A percentile compares a stretch with the other conserved stretches of the same genome.
phyloP scores from a whole-genome alignment of 805 yeast genomes.

The Metschnikowia cubensis region DNA sequence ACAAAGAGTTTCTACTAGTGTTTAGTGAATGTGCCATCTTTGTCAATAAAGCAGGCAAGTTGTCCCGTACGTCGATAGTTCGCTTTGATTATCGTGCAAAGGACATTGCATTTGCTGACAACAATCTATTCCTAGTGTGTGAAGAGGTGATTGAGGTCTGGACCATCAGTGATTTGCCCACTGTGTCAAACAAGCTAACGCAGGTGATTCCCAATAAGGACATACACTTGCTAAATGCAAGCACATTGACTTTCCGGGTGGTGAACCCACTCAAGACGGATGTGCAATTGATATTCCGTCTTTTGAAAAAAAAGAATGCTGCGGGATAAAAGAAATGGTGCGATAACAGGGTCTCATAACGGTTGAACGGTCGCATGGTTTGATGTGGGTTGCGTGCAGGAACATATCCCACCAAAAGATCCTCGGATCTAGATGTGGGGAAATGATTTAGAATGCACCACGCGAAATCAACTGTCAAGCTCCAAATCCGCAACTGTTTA shows the following conservation, averaged over 20 bases:
- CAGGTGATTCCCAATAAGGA: conserved; percentile 75
- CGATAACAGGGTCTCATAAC: too few relatives aligned
- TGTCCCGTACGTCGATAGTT: conserved; percentile 42
- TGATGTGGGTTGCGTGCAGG: not conserved
- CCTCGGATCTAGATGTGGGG: conserved; percentile 5
- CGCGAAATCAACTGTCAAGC: not conserved
- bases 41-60: conserved; percentile 54
- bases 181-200: conserved; percentile 44
- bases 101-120: conserved; percentile 30
- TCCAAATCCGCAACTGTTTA: not conserved
- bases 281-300: conserved; percentile 51
- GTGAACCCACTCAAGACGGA: conserved; percentile 65
- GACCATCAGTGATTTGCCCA: conserved; percentile 46
- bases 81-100: conserved; percentile 41
- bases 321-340: not conserved
- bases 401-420: not conserved
- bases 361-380: not conserved
- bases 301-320: conserved; percentile 2
- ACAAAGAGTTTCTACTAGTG: conserved; percentile 54
- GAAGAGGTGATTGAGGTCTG: conserved; percentile 71
- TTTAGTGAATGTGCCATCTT: conserved; percentile 70
- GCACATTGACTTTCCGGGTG: conserved; percentile 33
- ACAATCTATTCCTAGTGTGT: conserved; percentile 44
- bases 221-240: conserved; percentile 33
- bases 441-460: not conserved